Evolutionary conservation across 352 stramenopile species (phyloP), one percentile per base, ranked within the genome.

Genomic region (Elongisporangium anandrum): DNA sequence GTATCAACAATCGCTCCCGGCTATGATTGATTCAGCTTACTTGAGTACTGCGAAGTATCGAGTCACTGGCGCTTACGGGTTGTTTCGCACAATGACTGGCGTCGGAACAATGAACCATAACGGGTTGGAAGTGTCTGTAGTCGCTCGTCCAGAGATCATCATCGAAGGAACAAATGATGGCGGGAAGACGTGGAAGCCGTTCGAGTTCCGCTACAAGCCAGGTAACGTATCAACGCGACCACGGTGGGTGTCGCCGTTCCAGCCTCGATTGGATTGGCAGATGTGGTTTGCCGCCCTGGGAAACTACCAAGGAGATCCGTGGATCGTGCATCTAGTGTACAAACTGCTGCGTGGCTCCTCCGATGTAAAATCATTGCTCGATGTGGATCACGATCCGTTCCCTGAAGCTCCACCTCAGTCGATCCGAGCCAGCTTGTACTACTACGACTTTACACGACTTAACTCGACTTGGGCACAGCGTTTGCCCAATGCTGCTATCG

Each of bases 201-300:
- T 96, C 34, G 81, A 92, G 23, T 97, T 98, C 65, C 56, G 68
- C 34, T 96, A 86, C 72, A 97, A 98, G 59, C 94, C 94, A 2
- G 85, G 86, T 6, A 70, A 85, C 29, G 62, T 83, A 23, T 38
- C 50, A 39, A 45, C 29, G 0, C 34, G 59, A 9, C 77, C 90
- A 62, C 57, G 59, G 5, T 10, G 81, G 2, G 63, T 65, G n/a
- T 65, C 68, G 16, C 77, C 77, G 9, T 72, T 84, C 47, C 72
- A 85, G 17, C 88, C 90, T 17, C 76, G 91, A 52, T 69, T 98
- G 39, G 92, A 98, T 56, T 97, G 92, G 90, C 86, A 96, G 65
- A 95, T 97, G 88, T 97, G 90, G 87, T 97, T 97, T 68, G 93
- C 89, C 8, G 88, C 92, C 0, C 61, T 97, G 3, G 78, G 78